Conservation (phyloP, 805 yeast species). For the Kluyveromyces dobzhanskii region DNA sequence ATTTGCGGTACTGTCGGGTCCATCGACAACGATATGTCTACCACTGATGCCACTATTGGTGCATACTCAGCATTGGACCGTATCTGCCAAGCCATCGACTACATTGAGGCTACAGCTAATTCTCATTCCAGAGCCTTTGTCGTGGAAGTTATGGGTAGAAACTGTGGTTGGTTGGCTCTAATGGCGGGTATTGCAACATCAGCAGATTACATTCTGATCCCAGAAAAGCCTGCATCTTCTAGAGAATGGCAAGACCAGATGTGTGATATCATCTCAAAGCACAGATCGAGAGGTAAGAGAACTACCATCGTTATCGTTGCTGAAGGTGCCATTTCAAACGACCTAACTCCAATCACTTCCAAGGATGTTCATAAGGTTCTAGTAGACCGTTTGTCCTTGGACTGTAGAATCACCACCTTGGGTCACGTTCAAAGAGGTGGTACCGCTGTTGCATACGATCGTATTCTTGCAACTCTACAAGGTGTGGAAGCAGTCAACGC, state of each 20-base stretch:
- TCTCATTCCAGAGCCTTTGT: conserved; percentile 80
- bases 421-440: conserved; percentile 86
- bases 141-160: conserved; percentile 84
- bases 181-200: conserved; percentile 76
- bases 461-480: conserved; percentile 66
- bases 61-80: conserved; percentile 72
- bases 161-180: conserved; percentile 81
- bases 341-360: conserved; percentile 57
- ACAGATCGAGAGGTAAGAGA: conserved; percentile 64
- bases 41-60: conserved; percentile 78
- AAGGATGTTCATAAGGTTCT: conserved; percentile 58
- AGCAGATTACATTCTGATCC: conserved; percentile 74
- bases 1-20: conserved; percentile 75
- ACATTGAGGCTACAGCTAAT: conserved; percentile 75
- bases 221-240: conserved; percentile 64
- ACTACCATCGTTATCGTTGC: conserved; percentile 76
- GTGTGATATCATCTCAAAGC: conserved; percentile 53
- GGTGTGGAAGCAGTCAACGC: conserved; percentile 80
- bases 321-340: conserved; percentile 72
- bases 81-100: conserved; percentile 64
- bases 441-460: conserved; percentile 66
- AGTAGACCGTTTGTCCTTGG: conserved; percentile 58
- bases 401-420: conserved; percentile 67
- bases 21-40: conserved; percentile 80
- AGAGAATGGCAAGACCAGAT: conserved; percentile 60